These are phyloP conservation scores for Alternaria atra DNA, from an alignment of 2,329 filamentous ascomycete genomes.

Conservation along the genomic window DNA sequence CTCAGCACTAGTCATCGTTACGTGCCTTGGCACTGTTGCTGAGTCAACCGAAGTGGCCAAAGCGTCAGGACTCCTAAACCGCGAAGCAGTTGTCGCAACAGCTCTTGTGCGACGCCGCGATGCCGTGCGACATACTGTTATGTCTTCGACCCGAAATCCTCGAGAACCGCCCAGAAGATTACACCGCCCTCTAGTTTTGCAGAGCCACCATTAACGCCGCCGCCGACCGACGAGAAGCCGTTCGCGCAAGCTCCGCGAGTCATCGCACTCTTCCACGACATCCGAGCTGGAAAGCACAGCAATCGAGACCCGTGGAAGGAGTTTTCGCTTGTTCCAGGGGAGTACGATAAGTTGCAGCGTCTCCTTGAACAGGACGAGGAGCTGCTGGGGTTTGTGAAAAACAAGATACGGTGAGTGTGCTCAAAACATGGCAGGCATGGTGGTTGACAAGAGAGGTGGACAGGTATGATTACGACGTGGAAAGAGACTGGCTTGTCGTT, in stretches of 20 bases:
- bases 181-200: constrained; percentile 29
- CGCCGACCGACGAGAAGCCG: constrained; percentile 28
- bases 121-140: constrained; percentile 23
- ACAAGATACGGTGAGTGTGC: constrained; percentile 28
- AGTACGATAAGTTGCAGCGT: constrained; percentile 25
- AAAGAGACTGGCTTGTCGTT: constrained; percentile 22
- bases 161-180: constrained; percentile 15
- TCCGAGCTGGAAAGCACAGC: constrained; percentile 24
- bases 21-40: constrained; percentile 18
- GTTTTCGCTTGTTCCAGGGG: constrained; percentile 27
- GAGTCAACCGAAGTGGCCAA: constrained; percentile 20
- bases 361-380: constrained; percentile 19
- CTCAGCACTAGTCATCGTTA: background rate
- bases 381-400: constrained; percentile 23
- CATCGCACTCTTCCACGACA: constrained; percentile 29
- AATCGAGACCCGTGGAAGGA: constrained; percentile 20
- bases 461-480: constrained; percentile 32
- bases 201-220: constrained; percentile 29
- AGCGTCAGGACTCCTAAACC: background rate
- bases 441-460: constrained; percentile 12
- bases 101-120: constrained; percentile 13
- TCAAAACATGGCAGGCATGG: background rate
- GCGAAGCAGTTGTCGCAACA: constrained; percentile 5
- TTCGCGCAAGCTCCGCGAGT: constrained; percentile 22
- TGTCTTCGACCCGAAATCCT: constrained; percentile 15